Evolutionary conservation across 176 grass and related monocot genomes (phyloP).

Genomic region (Avena insularis): DNA sequence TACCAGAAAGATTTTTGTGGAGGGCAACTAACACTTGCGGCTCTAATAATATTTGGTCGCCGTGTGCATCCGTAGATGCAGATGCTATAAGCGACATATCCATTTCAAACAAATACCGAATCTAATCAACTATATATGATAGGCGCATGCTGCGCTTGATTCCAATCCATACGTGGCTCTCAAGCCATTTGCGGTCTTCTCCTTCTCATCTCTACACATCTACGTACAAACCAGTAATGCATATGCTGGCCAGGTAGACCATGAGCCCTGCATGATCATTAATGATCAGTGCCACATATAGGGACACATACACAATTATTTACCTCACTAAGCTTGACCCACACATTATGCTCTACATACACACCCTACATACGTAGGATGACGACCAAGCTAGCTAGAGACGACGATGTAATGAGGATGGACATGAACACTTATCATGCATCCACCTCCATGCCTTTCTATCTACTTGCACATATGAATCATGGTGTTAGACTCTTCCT

Average conservation of each 20-base stretch:
- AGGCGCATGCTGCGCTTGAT: not conserved
- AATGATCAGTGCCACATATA: constrained; percentile 32
- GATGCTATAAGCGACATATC: not conserved
- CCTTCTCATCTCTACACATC: not conserved
- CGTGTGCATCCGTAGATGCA: not conserved
- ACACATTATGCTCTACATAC: constrained; percentile 2
- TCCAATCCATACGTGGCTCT: not conserved
- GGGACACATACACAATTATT: constrained; percentile 2
- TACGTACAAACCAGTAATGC: constrained; percentile 13
- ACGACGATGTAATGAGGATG: constrained; percentile 22
- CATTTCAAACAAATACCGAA: not conserved
- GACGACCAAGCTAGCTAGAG: not conserved
- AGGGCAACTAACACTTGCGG: too few relatives aligned
- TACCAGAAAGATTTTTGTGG: too few relatives aligned
- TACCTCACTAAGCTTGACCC: constrained; percentile 31
- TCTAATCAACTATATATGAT: not conserved
- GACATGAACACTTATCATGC: constrained; percentile 11
- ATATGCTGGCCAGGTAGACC: not conserved
- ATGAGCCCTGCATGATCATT: constrained; percentile 26
- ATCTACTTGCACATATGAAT: not conserved
- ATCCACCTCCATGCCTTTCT: not conserved
- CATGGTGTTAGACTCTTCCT: not conserved
- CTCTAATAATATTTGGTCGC: not conserved
- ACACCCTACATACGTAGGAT: not conserved
- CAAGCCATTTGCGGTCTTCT: not conserved